Base-by-base conservation (phyloP, 768 basidiomycete genomes). In the Hericium coralloides region DNA sequence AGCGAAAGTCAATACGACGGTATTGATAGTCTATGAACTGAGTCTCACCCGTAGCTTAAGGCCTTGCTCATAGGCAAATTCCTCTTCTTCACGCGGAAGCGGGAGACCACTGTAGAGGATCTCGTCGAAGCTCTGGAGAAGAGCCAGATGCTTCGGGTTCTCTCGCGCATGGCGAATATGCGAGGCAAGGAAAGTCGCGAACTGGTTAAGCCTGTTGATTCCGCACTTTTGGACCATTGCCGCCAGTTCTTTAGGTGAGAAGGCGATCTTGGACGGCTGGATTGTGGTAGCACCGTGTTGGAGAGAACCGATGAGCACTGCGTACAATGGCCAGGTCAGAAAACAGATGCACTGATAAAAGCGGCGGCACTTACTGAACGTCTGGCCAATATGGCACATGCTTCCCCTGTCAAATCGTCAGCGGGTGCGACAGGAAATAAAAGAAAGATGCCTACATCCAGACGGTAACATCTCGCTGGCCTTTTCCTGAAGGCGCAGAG, bases 321-420 rank as follows among this genome's bases (percentile, higher is more conserved):
- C 59, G 50, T 39, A 55, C 36, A 50, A 63, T 25, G 52, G 18
- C 59, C 59, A 63, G 31, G 60, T 66, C 60, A 62, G 56, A 23
- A 60, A 56, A 62, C 67, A 61, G 67, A 65, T 56, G 64, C 37
- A 57, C 56, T 54, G 55, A 53, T 31, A 31, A 55, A 49, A 51
- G 14, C 38, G 56, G 51, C 18, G 63, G 8, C 17, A 73, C 84
- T 74, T 70, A 87, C 86, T 83, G 76, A 83, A 87, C 43, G 78
- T 81, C 69, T 89, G 86, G 26, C 71, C 89, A 59, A 89, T 89
- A 70, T 89, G 89, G 66, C 84, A 89, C 85, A 90, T 86, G 74
- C 84, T 86, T 57, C 89, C 87, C 76, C 87, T 89, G 73, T 55
- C 63, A 57, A 67, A 59, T 51, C 60, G 65, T 73, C 62, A 73